A percentile compares a stretch with the other conserved stretches of the same genome.
Conservation (phyloP, 768 basidiomycete genomes). For the Asterophora parasitica region DNA sequence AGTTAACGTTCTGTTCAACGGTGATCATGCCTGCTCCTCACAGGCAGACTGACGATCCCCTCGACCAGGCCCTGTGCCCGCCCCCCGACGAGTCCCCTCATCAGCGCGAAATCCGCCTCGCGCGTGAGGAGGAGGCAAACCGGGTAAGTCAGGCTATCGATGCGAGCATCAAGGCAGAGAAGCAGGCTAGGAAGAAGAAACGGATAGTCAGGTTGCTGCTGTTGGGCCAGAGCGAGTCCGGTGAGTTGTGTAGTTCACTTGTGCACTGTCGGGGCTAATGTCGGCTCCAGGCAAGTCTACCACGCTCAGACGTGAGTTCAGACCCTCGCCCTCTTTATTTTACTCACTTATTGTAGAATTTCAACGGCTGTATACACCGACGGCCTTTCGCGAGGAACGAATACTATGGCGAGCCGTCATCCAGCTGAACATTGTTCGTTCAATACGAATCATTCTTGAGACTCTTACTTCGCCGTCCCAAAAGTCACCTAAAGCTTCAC, state of each 20-base stretch:
- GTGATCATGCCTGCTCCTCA: conserved; percentile 30
- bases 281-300: conserved; percentile 64
- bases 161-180: conserved; percentile 63
- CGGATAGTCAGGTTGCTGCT: conserved; percentile 68
- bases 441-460: conserved; percentile 69
- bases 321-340: conserved; percentile 1
- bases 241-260: conserved; percentile 33
- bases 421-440: conserved; percentile 78
- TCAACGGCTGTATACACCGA: conserved; percentile 70
- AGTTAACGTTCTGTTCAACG: conserved; percentile 16
- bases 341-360: conserved; percentile 46
- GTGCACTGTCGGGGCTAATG: conserved; percentile 5
- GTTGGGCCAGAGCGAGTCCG: conserved; percentile 81
- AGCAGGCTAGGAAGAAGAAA: conserved; percentile 59
- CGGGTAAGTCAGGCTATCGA: conserved; percentile 69
- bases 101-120: conserved; percentile 48
- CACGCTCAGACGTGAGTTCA: conserved; percentile 67
- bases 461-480: conserved; percentile 32
- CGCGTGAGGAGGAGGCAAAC: conserved; percentile 61
- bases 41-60: conserved; percentile 47
- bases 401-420: conserved; percentile 82
- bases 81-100: conserved; percentile 64
- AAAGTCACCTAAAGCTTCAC: conserved; percentile 30
- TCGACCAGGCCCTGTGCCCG: conserved; percentile 60
- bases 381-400: conserved; percentile 69